These are phyloP conservation scores for Xylaria cubensis DNA, from an alignment of 495 filamentous ascomycete species.

Conservation along the genomic window DNA sequence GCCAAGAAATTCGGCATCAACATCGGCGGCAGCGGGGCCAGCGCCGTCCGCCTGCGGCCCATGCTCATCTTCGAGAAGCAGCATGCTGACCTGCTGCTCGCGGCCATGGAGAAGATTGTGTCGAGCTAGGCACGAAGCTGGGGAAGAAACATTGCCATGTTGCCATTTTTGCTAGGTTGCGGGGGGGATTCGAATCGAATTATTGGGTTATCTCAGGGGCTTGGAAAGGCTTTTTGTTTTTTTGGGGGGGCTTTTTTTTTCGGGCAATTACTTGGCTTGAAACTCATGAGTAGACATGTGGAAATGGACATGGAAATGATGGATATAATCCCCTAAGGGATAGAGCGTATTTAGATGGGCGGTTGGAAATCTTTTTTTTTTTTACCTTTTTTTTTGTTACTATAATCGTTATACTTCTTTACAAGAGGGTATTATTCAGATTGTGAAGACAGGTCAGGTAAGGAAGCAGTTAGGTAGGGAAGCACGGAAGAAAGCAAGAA, in stretches of 20 bases:
- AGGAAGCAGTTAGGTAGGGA: no score
- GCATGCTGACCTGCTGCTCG: constrained; percentile 71
- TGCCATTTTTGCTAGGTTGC: not conserved
- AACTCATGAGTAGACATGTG: not conserved
- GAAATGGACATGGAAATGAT: not conserved
- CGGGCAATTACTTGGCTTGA: not conserved
- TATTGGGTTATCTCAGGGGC: not conserved
- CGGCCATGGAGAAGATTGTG: constrained; percentile 75
- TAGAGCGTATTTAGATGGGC: constrained; percentile 9
- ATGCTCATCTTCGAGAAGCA: constrained; percentile 97
- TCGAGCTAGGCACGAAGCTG: constrained; percentile 26
- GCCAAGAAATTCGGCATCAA: constrained; percentile 88
- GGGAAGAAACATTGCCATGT: not conserved
- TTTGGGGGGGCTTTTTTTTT: no score
- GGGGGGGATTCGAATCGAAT: not conserved
- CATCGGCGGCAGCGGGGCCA: constrained; percentile 86
- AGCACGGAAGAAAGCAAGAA: no score
- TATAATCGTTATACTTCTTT: not conserved
- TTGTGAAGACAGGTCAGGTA: not conserved
- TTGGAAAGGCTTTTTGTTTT: not conserved
- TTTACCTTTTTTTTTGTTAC: no score
- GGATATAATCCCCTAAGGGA: not conserved
- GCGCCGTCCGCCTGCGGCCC: constrained; percentile 83
- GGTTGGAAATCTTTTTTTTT: not conserved
- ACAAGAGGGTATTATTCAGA: not conserved